phyloP scores from a whole-genome alignment of 495 filamentous ascomycete genomes.

The Penicillium manginii region DNA sequence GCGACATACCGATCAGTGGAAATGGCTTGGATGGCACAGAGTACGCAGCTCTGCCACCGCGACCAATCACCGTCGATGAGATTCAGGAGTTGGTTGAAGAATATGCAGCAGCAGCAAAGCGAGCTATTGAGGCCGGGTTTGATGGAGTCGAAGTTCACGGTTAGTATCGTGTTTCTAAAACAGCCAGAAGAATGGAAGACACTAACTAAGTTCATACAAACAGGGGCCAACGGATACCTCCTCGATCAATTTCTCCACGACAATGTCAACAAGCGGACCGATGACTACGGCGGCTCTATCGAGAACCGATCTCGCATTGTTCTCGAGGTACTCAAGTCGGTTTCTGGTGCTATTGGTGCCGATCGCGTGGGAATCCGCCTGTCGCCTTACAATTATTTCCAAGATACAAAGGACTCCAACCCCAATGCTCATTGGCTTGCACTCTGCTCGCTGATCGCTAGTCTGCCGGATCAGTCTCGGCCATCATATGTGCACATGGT shows the following conservation, averaged over 20 bases:
- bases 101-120: conserved; percentile 61
- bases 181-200: not conserved
- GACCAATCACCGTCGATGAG: conserved; percentile 45
- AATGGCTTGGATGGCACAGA: conserved; percentile 31
- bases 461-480: conserved; percentile 21
- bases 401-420: conserved; percentile 42
- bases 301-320: conserved; percentile 54
- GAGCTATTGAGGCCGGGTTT: conserved; percentile 65
- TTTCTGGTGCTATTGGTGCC: conserved; percentile 27
- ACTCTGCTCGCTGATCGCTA: conserved; percentile 34
- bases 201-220: not conserved
- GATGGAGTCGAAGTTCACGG: conserved; percentile 62
- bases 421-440: conserved; percentile 32
- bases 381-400: conserved; percentile 54
- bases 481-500: conserved; percentile 48
- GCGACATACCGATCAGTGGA: conserved; percentile 31
- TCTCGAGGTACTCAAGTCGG: conserved; percentile 46
- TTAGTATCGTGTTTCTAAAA: conserved; percentile 12
- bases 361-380: conserved; percentile 47
- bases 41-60: conserved; percentile 40
- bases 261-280: conserved; percentile 54
- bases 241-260: conserved; percentile 58
- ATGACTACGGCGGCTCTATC: conserved; percentile 54
- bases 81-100: conserved; percentile 45
- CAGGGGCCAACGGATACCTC: conserved; percentile 57